Base-by-base conservation (phyloP, 495 filamentous ascomycete species). In the Aspergillus bridgeri region DNA sequence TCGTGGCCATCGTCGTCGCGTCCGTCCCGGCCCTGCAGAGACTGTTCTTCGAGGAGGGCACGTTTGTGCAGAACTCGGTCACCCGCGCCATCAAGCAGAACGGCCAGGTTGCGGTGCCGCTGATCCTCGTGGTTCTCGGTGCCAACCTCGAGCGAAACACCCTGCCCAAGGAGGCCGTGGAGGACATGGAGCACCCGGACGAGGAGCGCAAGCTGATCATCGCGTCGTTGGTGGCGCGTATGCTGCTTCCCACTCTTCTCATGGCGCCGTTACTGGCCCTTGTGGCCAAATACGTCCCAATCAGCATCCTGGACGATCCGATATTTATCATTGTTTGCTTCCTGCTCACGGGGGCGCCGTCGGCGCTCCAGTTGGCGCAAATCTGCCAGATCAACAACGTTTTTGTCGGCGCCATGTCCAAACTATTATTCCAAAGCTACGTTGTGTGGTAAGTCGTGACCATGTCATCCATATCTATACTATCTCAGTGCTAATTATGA, bases 321-420 rank as follows among this genome's bases (percentile, higher is more conserved):
- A 98, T 98, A 64, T 98, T 98, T 71, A 85, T 98, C 57, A 88
- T 98, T 59, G 95, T 98, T 42, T 96, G 92, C 71, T 98, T 97
- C 79, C 81, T 98, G 48, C 86, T 98, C 61, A 92, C 90, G 1
- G 94, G 94, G 20, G 94, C 94, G 6, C 94, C 94, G 15, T 96
- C 90, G 59, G 94, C 94, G 27, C 79, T 98, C 61, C 94, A 98
- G 69, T 76, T 98, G 63, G 92, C 95, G 6, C 94, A 98, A 75
- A 98, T 98, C 58, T 98, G 94, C 75, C 95, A 98, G 78, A 90
- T 98, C 72, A 98, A 98, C 70, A 89, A 87, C 56, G 95, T 98
- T 13, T 98, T 90, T 69, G 90, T 97, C 74, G 83, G 86, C 23
- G 89, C 92, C 33, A 98, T 98, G 91, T 88, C 90, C 23, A 91